Base-by-base conservation (phyloP, 495 filamentous ascomycete species). In the Achaetomiella virescens region DNA sequence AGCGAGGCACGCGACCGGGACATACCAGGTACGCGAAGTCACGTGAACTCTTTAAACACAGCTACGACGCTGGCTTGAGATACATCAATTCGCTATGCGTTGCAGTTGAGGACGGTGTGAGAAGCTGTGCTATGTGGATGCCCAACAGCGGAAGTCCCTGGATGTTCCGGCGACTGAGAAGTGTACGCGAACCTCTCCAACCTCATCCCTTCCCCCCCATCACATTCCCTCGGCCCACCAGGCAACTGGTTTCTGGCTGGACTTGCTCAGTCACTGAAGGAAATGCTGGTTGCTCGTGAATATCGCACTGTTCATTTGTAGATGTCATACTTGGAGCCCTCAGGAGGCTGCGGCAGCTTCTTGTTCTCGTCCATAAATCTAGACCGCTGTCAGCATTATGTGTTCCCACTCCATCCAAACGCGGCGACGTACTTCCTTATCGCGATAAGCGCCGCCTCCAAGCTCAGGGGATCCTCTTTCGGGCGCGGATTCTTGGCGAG, bases 361-460 rank as follows among this genome's bases (percentile, higher is more conserved):
- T 96, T 96, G 73, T 97, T 82, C 63, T 86, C 82, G n/a, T 92
- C 92, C 93, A 98, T 98, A 63, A 87, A 95, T 70, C 91, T 96
- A 61, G 2, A 49, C 7, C 12, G 9, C 35, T 14, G 64, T 72
- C 44, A 73, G 69, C 50, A 44, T 14, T 10, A 20, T 36, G 21
- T 5, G n/a, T 3, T 10, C 17, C 2, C 2, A 14, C 17, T 1
- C 15, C 6, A 2, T 24, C 14, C 37, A 10, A n/a, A 12, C n/a
- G 18, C 3, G 2, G 12, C 31, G 18, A 24, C 61, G 46, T 54
- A 69, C 68, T 64, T 68, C 41, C 61, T 50, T 53, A 68, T 66
- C 42, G 59, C 63, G 21, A 62, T 61, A 2, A 68, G 53, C 7
- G 60, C 61, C 84, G 88, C 86, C 85, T 72, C 93, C 51, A 63